Evolutionary conservation across 148 eudicot species (phyloP), one percentile per base, ranked within the genome.

Genomic region (Limonium bicolor): DNA sequence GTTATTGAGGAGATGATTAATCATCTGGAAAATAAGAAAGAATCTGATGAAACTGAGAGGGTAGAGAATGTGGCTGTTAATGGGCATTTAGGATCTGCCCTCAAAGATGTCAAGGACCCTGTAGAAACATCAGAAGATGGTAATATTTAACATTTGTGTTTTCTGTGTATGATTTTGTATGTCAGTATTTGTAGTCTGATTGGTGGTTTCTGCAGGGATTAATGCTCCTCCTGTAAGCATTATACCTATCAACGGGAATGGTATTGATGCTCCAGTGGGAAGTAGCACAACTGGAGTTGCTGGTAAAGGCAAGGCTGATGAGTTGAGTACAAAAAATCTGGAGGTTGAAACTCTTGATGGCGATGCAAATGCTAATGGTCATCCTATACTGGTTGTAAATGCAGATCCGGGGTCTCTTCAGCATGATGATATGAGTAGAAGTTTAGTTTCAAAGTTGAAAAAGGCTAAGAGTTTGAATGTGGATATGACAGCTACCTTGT

Each of bases 1-100:
- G 99, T 73, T 29, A 56, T 90, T 48, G 99, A 85, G 71, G 70
- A 67, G 62, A 71, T 85, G 85, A 78, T 90, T 61, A 61, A 62
- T 70, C 94, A 73, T 41, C 42, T 85, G 54, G 99, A 84, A 53
- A 87, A 54, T 60, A 65, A 48, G 28, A 57, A 58, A 61, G 66
- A 67, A 34, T 45, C 45, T 32, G 64, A 41, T 27, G 23, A 40
- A 27, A 47, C 53, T 57, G 53, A 20, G 48, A 50, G 59, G 33
- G 48, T 63, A 54, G 63, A 26, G 40, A 39, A 31, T 30, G 62
- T 59, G 49, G 31, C 50, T 10, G n/a, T n/a, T n/a, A n/a, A n/a
- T n/a, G n/a, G n/a, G n/a, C n/a, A n/a, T n/a, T n/a, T n/a, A n/a
- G n/a, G n/a, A n/a, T n/a, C n/a, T n/a, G n/a, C 0, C 4, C 38